Conservation (phyloP, 1,284 basidiomycete genomes). For the Marasmius oreades region DNA sequence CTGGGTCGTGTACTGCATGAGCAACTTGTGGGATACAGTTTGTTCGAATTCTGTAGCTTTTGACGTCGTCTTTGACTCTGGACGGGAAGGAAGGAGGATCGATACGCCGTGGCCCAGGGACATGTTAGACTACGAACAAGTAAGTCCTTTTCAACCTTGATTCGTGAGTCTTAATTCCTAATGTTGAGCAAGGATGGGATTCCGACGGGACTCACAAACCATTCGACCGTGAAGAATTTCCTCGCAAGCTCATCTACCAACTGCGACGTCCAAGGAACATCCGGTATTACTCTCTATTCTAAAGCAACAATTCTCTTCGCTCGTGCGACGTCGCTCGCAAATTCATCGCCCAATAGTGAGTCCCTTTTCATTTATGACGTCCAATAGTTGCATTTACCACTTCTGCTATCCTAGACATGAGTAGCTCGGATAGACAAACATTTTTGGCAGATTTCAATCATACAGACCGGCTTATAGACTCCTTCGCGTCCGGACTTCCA, state of each 20-base stretch:
- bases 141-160: slow-evolving; percentile 15
- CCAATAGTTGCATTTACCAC: no score
- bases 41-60: slow-evolving; percentile 29
- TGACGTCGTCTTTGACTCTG: slow-evolving; percentile 35
- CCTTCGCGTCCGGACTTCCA: slow-evolving; percentile 8
- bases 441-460: slow-evolving; percentile 1
- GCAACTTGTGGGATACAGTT: slow-evolving; percentile 48
- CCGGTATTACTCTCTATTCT: slow-evolving; percentile 10
- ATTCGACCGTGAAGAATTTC: slow-evolving; percentile 12
- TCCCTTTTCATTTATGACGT: neutral
- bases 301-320: slow-evolving; percentile 12
- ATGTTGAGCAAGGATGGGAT: neutral
- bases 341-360: neutral
- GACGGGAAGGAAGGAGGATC: slow-evolving; percentile 34
- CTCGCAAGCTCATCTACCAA: slow-evolving; percentile 2
- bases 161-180: neutral
- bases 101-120: slow-evolving; percentile 59
- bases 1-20: slow-evolving; percentile 51
- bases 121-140: slow-evolving; percentile 41
- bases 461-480: slow-evolving; percentile 10
- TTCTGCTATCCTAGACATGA: neutral
- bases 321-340: neutral
- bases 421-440: neutral
- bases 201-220: slow-evolving; percentile 2
- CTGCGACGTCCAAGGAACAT: slow-evolving; percentile 5